Evolutionary conservation across 208 protist species (phyloP), one percentile per base, ranked within the genome.

Genomic region (Porcisia deanei): DNA sequence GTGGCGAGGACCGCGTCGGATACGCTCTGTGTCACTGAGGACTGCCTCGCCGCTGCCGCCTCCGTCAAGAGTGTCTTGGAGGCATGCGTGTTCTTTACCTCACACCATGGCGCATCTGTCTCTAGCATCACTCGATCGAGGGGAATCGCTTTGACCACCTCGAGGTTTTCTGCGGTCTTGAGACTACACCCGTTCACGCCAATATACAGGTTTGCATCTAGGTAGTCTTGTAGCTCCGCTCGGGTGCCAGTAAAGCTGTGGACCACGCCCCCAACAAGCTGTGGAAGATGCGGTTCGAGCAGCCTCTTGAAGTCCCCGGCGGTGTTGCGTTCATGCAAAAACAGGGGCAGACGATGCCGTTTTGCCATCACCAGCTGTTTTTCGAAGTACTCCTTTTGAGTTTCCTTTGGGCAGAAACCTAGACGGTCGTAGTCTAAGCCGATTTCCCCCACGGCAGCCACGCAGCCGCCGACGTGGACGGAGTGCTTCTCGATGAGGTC

Each of bases 61-160:
- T 30, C 30, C 30, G 30, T 43, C 55, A 95, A 58, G 8, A 91
- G 16, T 43, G 54, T 70, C 54, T 87, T 77, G 0, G 92, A 93
- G 25, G 96, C 89, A 85, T 99, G 98, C 8, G 94, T 98, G 73
- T 80, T 87, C 45, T 95, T 87, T 3, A 99, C 91, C 43, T 98
- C 96, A 79, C 98, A 99, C 84, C 89, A 99, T 18, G 97, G 97
- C 18, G 90, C 92, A 76, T 99, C 97, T 0, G 98, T 99, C 82
- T 99, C 98, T 25, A 99, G 90, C 78, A 99, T 82, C 22, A 99
- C 20, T 22, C 88, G 73, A 58, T 98, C 84, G 4, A 97, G 63
- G 39, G 97, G 97, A 49, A 99, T 88, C 18, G 82, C 22, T 52
- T 75, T 68, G 10, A 97, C 89, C 25, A 97, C 94, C 16, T 84